Evolutionary conservation across 257 asterid genomes (phyloP).

Genomic region (Avicennia marina): DNA sequence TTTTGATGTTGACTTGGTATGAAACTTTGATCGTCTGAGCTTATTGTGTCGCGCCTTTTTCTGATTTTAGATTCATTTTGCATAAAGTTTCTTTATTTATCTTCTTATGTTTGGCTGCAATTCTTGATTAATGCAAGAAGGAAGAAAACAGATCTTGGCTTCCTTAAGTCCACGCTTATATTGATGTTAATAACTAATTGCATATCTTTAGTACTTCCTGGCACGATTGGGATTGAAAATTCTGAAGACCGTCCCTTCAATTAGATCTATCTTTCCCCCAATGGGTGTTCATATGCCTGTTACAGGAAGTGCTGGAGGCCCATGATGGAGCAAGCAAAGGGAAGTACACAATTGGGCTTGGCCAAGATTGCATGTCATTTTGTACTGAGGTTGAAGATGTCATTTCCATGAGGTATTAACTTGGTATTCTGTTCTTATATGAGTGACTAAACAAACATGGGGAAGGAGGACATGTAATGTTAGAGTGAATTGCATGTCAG

Average conservation of each 20-base stretch:
- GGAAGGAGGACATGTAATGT: no score
- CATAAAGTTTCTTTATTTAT: not conserved
- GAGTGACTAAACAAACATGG: no score
- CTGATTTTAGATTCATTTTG: no score
- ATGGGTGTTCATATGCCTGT: not conserved
- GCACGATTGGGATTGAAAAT: not conserved
- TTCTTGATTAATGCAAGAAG: not conserved
- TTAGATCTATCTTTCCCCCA: conserved; percentile 11
- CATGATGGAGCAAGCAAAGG: conserved; percentile 99
- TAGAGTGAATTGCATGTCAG: no score
- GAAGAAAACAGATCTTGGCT: not conserved
- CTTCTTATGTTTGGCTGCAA: not conserved
- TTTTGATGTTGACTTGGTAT: no score
- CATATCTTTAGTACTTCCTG: no score
- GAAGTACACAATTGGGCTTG: conserved; percentile 98
- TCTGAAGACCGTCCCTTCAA: not conserved
- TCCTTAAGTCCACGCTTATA: no score
- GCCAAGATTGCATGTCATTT: conserved; percentile 98
- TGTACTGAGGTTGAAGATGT: conserved; percentile 98
- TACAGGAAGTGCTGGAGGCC: conserved; percentile 89
- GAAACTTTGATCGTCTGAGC: no score
- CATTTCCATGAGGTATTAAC: conserved; percentile 84
- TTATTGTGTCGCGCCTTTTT: no score
- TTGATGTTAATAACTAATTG: no score
- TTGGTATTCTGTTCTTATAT: no score